Conservation (phyloP, 2,329 filamentous ascomycete species). For the Beauveria australis region DNA sequence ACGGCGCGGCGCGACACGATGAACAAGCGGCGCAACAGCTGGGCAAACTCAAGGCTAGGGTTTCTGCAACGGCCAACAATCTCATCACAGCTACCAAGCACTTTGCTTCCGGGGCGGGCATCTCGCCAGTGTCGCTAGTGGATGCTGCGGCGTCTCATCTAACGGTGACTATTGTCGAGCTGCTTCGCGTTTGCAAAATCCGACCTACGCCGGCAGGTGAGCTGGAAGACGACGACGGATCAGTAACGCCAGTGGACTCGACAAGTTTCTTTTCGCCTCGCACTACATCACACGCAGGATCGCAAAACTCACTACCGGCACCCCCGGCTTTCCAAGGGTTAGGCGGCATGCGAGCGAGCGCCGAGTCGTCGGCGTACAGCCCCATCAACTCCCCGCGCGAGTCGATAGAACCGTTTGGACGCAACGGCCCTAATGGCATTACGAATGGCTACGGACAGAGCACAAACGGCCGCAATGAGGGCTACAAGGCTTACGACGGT, state of each 20-base stretch:
- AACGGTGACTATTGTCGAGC: slow-evolving; percentile 75
- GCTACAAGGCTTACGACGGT: slow-evolving; percentile 31
- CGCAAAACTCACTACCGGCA: slow-evolving; percentile 36
- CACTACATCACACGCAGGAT: slow-evolving; percentile 30
- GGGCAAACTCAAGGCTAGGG: slow-evolving; percentile 65
- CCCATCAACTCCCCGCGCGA: slow-evolving; percentile 60
- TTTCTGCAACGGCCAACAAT: slow-evolving; percentile 92
- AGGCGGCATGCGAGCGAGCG: slow-evolving; percentile 49
- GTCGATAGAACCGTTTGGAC: slow-evolving; percentile 38
- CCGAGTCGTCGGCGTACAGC: slow-evolving; percentile 67
- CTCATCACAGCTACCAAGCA: slow-evolving; percentile 93
- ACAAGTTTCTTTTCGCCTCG: slow-evolving; percentile 60
- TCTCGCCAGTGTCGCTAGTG: slow-evolving; percentile 86
- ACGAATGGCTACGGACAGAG: slow-evolving; percentile 33
- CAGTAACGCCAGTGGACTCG: slow-evolving; percentile 56
- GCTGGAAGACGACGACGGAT: slow-evolving; percentile 66
- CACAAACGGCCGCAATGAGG: slow-evolving; percentile 26
- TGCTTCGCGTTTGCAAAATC: slow-evolving; percentile 78
- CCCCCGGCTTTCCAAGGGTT: slow-evolving; percentile 52
- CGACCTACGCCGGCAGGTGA: slow-evolving; percentile 65
- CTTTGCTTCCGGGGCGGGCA: slow-evolving; percentile 70
- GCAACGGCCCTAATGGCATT: slow-evolving; percentile 22
- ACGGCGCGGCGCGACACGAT: slow-evolving; percentile 45
- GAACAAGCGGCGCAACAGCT: slow-evolving; percentile 50
- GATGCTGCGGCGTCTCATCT: slow-evolving; percentile 91